phyloP scores from a whole-genome alignment of 768 basidiomycete genomes.

The Termitomyces bulborhizus region DNA sequence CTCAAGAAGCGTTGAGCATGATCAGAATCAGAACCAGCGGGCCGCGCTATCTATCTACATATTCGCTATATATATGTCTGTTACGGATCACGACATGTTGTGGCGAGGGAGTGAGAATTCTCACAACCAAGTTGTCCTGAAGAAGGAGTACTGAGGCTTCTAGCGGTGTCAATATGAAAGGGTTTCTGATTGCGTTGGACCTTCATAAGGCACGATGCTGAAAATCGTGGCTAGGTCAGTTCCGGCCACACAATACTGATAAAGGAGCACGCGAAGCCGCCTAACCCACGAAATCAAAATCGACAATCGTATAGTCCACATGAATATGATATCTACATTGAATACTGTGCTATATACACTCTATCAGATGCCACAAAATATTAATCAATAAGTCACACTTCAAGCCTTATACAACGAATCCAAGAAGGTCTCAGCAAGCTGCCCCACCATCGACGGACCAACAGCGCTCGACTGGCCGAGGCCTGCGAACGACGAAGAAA shows the following conservation, averaged over 20 bases:
- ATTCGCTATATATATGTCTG: too few species aligned
- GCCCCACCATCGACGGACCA: slow-evolving; percentile 73
- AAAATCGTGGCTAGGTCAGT: neutral
- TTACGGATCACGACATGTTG: neutral
- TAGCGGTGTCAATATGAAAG: neutral
- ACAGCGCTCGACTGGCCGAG: slow-evolving; percentile 78
- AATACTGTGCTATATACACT: neutral
- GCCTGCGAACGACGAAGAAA: slow-evolving; percentile 36
- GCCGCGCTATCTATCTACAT: too few species aligned
- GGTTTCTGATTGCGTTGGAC: neutral
- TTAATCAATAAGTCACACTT: slow-evolving; percentile 1
- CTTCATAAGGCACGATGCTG: neutral
- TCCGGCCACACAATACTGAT: neutral
- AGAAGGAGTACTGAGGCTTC: neutral
- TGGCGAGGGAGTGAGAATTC: neutral
- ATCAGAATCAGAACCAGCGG: too few species aligned
- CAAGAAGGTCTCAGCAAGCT: slow-evolving; percentile 74
- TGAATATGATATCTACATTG: neutral
- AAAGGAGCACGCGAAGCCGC: neutral
- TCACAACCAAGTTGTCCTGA: neutral
- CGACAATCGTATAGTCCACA: neutral
- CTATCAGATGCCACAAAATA: neutral
- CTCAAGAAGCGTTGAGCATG: too few species aligned
- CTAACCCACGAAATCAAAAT: neutral
- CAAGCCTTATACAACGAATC: slow-evolving; percentile 80